phyloP scores from a whole-genome alignment of 2,329 filamentous ascomycete species.

The Aspergillus flavus region DNA sequence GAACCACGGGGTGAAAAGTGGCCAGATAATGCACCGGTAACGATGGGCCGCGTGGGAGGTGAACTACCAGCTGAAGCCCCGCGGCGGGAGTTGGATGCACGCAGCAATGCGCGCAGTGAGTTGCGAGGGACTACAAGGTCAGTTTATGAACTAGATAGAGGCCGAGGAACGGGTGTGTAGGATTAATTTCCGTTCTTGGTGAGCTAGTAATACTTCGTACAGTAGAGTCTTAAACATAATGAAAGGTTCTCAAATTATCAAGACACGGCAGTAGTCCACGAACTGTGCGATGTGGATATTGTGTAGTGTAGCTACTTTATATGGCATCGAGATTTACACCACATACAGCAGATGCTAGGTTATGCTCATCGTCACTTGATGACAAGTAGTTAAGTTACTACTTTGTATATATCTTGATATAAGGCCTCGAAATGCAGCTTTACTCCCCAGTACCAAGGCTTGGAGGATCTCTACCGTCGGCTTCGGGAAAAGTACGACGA shows the following conservation, averaged over 20 bases:
- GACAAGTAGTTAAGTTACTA: no score
- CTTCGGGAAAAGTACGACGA: background rate
- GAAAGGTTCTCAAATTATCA: background rate
- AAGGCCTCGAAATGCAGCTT: background rate
- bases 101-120: background rate
- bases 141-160: background rate
- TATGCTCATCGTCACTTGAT: no score
- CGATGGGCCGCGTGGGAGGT: background rate
- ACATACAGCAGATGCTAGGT: no score
- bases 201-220: rapidly evolving
- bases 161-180: background rate
- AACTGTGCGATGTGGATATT: background rate
- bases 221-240: background rate
- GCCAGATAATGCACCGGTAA: background rate
- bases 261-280: background rate
- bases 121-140: background rate
- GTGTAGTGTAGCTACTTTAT: background rate
- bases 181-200: background rate
- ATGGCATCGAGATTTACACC: no score
- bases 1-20: background rate
- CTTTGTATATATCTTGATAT: no score
- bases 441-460: background rate
- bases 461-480: no score
- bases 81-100: background rate
- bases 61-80: background rate